These are phyloP conservation scores for Candida sp. DNA, from an alignment of 1,139 yeast genomes.

Conservation along the genomic window DNA sequence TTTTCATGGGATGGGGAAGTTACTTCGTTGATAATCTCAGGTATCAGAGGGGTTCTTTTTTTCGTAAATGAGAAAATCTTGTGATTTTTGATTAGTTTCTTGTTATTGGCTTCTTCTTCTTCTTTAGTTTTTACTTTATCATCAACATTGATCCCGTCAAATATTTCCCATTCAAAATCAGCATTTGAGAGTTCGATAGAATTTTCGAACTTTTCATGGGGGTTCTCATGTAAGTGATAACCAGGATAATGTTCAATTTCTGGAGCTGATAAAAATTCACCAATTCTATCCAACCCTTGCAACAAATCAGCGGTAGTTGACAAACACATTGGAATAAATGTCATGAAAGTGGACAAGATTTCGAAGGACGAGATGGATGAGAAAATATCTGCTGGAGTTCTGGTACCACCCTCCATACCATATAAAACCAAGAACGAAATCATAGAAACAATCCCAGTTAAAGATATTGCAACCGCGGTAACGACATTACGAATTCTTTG, in stretches of 20 bases:
- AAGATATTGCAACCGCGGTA: conserved; percentile 50
- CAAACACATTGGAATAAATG: conserved; percentile 67
- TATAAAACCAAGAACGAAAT: conserved; percentile 67
- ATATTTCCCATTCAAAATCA: conserved; percentile 38
- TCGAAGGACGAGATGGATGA: conserved; percentile 73
- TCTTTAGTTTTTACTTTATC: conserved; percentile 10
- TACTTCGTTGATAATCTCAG: background rate
- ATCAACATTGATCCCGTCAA: conserved; percentile 22
- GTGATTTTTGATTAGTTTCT: conserved; percentile 3
- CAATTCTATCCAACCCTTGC: conserved; percentile 57
- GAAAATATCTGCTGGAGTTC: conserved; percentile 67
- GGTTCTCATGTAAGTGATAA: conserved; percentile 24
- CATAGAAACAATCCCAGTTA: conserved; percentile 65
- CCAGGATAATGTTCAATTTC: conserved; percentile 9
- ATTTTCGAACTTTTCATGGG: conserved; percentile 23
- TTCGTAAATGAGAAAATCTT: background rate
- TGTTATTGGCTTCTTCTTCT: conserved; percentile 7
- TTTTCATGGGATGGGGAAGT: background rate
- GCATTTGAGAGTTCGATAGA: conserved; percentile 28
- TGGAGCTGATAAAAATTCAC: conserved; percentile 41
- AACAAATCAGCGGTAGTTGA: conserved; percentile 64
- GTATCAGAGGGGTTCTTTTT: background rate
- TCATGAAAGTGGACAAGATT: conserved; percentile 40
- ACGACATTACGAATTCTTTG: conserved; percentile 54
- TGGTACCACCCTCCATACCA: conserved; percentile 37